These are phyloP conservation scores for Didymella segeticola DNA, from an alignment of 2,329 filamentous ascomycete species.

Conservation along the genomic window DNA sequence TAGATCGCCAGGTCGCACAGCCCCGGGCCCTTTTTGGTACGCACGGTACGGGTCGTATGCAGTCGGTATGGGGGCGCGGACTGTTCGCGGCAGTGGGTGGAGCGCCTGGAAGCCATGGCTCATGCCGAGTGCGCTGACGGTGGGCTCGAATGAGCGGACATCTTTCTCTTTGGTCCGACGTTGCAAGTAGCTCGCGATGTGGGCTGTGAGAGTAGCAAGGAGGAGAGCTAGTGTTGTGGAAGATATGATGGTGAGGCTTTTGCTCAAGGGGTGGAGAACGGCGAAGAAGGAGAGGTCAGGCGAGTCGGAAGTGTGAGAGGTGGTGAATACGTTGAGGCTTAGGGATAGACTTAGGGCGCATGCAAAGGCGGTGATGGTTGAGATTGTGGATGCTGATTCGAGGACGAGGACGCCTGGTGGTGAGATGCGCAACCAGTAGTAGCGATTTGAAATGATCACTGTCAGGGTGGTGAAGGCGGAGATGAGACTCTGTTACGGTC, in stretches of 20 bases:
- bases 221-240: not conserved
- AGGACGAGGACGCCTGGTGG: conserved; percentile 19
- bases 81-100: conserved; percentile 3
- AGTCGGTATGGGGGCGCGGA: conserved; percentile 17
- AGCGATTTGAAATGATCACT: conserved; percentile 22
- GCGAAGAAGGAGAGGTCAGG: conserved; percentile 22
- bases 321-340: conserved; percentile 8
- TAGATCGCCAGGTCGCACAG: too few relatives aligned
- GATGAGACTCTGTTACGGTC: conserved; percentile 6
- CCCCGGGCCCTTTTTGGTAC: not conserved
- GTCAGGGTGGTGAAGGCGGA: conserved; percentile 16
- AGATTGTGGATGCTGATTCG: conserved; percentile 23
- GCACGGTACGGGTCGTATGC: conserved; percentile 27
- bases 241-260: conserved; percentile 16
- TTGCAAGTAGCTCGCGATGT: not conserved
- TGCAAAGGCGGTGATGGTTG: conserved; percentile 21
- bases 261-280: conserved; percentile 25
- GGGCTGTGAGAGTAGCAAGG: not conserved
- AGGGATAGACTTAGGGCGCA: conserved; percentile 21
- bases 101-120: conserved; percentile 29
- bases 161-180: not conserved
- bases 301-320: conserved; percentile 9
- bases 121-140: conserved; percentile 31
- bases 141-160: conserved; percentile 31
- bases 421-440: conserved; percentile 22